Evolutionary conservation across 2,329 filamentous ascomycete genomes (phyloP), one percentile per base, ranked within the genome.

Genomic region (Lachnellula occidentalis): DNA sequence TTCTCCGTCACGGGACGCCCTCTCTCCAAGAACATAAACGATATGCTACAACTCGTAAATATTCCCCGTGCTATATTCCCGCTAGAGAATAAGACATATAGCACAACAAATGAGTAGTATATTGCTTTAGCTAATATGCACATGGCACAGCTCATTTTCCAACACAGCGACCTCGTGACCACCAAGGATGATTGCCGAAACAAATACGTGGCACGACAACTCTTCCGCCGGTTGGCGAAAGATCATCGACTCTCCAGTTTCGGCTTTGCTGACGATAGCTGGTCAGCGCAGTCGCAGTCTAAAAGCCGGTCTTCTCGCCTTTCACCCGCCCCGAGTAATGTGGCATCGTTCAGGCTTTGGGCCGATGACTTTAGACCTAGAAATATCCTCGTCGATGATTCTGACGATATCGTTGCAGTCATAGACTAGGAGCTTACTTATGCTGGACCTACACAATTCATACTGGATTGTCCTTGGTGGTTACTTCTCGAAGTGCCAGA

Each of bases 151-250:
- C 17, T 43, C 2, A 14, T 22, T 22, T 43, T 43, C 11, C 41
- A 43, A 17, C 41, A 43, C 1, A 43, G 22, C 17, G 41, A 43
- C 19, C 9, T 43, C 6, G 41, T 43, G n/a, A n/a, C n/a, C n/a
- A n/a, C n/a, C n/a, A 43, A 19, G 41, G 41, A 43, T 4, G 41
- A 43, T 17, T 43, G 41, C 19, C 41, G 41, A 22, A 43, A 43
- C 11, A 42, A 42, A 17, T 42, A 42, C 6, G 19, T 42, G 19
- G 39, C 39, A 17, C 39, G 39, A 2, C 39, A 43, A 22, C n/a
- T 43, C 14, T 43, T 43, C 19, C 19, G 19, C 22, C 67, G 60
- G 34, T 50, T 72, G 4, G 67, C 67, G 12, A 51, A 51, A 34
- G 48, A 55, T 14, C 17, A 17, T 43, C n/a, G 41, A 22, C 19